Evolutionary conservation across 2,329 filamentous ascomycete genomes (phyloP).

Genomic region (Paecilomyces fulvus): DNA sequence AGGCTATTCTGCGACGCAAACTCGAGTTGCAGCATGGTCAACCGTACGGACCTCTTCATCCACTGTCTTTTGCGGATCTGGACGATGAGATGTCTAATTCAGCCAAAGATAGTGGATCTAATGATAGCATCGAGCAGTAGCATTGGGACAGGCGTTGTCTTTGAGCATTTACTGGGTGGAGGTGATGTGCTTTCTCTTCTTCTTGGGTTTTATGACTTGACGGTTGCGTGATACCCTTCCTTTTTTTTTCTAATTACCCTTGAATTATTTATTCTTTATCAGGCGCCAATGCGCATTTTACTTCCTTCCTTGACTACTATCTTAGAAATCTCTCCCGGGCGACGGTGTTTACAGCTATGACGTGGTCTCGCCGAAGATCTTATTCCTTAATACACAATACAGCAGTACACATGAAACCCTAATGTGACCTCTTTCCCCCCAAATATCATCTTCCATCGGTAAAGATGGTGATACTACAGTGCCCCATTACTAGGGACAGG

Average conservation of each 20-base stretch:
- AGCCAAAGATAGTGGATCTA: constrained; percentile 11
- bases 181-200: not conserved
- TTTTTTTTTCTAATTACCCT: constrained; percentile 8
- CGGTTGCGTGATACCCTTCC: constrained; percentile 19
- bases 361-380: not conserved
- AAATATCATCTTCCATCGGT: not conserved
- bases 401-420: not conserved
- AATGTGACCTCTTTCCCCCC: not conserved
- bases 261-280: not conserved
- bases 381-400: not conserved
- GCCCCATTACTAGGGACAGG: not conserved
- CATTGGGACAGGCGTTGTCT: not conserved
- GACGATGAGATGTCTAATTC: constrained; percentile 19
- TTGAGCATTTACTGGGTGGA: not conserved
- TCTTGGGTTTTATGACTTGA: constrained; percentile 13
- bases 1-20: constrained; percentile 31
- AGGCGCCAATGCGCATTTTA: not conserved
- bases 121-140: constrained; percentile 3
- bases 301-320: not conserved
- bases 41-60: constrained; percentile 31
- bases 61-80: constrained; percentile 23
- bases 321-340: not conserved
- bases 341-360: not conserved
- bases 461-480: not conserved
- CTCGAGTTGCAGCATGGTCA: constrained; percentile 28